Evolutionary conservation across 1,284 basidiomycete species (phyloP).

Genomic region (Tetrapyrgos nigripes): DNA sequence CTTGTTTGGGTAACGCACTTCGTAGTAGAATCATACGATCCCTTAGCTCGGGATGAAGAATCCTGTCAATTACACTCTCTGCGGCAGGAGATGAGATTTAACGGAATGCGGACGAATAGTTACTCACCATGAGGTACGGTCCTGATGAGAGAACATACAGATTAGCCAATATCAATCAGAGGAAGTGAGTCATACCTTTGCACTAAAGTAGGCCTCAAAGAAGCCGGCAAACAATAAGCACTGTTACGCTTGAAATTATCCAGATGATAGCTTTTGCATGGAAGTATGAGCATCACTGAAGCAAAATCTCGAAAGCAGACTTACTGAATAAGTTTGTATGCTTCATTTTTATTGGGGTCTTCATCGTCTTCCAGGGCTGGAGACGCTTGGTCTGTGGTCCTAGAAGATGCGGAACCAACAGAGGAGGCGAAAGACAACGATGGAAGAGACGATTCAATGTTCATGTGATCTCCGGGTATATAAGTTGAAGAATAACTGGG

Average conservation of each 20-base stretch:
- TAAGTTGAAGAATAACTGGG: slow-evolving; percentile 59
- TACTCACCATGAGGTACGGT: slow-evolving; percentile 83
- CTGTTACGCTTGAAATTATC: slow-evolving; percentile 85
- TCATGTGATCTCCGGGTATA: slow-evolving; percentile 61
- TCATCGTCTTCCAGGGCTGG: slow-evolving; percentile 52
- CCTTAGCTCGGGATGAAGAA: slow-evolving; percentile 85
- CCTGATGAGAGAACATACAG: slow-evolving; percentile 46
- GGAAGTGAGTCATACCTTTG: slow-evolving; percentile 61
- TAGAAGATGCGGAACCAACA: slow-evolving; percentile 27
- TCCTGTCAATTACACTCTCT: slow-evolving; percentile 90
- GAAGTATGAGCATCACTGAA: slow-evolving; percentile 5
- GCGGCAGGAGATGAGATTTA: slow-evolving; percentile 18
- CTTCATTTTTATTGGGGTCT: slow-evolving; percentile 77
- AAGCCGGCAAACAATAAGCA: slow-evolving; percentile 87
- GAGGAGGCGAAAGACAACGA: slow-evolving; percentile 50
- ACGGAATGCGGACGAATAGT: slow-evolving; percentile 7
- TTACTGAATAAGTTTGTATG: slow-evolving; percentile 82
- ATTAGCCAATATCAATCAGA: slow-evolving; percentile 19
- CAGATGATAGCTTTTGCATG: slow-evolving; percentile 84
- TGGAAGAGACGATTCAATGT: slow-evolving; percentile 57
- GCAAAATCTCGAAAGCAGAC: slow-evolving; percentile 24
- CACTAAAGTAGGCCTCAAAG: slow-evolving; percentile 83
- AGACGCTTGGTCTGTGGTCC: slow-evolving; percentile 21
- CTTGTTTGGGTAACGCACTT: slow-evolving; percentile 49
- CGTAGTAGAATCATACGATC: slow-evolving; percentile 89